Percentiles rank a stretch among this genome's conserved stretches.
phyloP scores from a whole-genome alignment of 257 asterid species.

The Capsicum pubescens region DNA sequence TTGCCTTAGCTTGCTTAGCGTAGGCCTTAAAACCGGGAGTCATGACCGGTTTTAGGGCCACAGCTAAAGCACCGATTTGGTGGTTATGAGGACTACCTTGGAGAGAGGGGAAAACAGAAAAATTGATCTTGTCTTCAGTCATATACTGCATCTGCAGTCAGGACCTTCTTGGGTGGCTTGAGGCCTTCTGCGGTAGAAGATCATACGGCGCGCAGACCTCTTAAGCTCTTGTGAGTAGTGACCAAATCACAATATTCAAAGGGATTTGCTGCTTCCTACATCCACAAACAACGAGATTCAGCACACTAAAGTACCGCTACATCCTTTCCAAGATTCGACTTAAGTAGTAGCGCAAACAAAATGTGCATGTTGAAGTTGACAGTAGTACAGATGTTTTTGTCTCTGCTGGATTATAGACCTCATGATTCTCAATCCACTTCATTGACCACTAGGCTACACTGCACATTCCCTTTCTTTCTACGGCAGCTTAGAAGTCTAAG shows the following conservation, averaged over 20 bases:
- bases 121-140: slow-evolving; percentile 93
- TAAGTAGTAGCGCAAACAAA: background rate
- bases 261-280: slow-evolving; percentile 81
- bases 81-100: slow-evolving; percentile 99
- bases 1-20: slow-evolving; percentile 93
- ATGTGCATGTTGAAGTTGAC: background rate
- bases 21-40: slow-evolving; percentile 87
- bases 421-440: too few species aligned
- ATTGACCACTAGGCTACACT: too few species aligned
- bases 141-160: slow-evolving; percentile 82
- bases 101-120: slow-evolving; percentile 93
- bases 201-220: slow-evolving; percentile 68
- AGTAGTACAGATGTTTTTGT: background rate
- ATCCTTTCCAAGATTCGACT: background rate
- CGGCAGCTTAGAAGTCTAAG: too few species aligned
- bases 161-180: slow-evolving; percentile 58
- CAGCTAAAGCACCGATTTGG: slow-evolving; percentile 98
- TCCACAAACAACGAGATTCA: slow-evolving; percentile 19
- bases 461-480: too few species aligned
- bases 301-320: background rate
- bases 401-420: too few species aligned
- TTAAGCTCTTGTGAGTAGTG: slow-evolving; percentile 90
- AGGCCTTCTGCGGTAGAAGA: slow-evolving; percentile 56
- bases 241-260: slow-evolving; percentile 54
- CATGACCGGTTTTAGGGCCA: slow-evolving; percentile 84